These are phyloP conservation scores for Hymenoscyphus fraxineus DNA, from an alignment of 2,329 filamentous ascomycete genomes.

Conservation along the genomic window DNA sequence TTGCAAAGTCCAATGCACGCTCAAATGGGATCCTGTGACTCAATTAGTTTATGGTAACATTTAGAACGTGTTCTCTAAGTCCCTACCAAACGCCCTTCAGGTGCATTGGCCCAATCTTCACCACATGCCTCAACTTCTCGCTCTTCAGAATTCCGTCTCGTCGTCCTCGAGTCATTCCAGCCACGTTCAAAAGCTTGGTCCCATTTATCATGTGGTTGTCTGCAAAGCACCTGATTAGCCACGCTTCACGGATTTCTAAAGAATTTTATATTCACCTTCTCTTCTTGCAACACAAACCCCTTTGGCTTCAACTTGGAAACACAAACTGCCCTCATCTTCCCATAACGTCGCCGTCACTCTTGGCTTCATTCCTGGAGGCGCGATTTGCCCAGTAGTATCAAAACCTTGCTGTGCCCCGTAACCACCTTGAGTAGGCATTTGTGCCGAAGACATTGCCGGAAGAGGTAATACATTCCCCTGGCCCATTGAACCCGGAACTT, in stretches of 20 bases:
- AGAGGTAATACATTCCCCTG: slow-evolving; percentile 67
- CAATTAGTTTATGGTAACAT: slow-evolving; percentile 18
- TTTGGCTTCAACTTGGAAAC: slow-evolving; percentile 95
- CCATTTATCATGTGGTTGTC: slow-evolving; percentile 99
- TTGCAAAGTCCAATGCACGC: slow-evolving; percentile 94
- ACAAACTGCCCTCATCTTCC: slow-evolving; percentile 97
- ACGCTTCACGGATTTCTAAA: not conserved
- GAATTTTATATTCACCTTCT: slow-evolving; percentile 62
- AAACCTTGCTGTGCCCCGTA: slow-evolving; percentile 50
- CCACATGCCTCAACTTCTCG: slow-evolving; percentile 93
- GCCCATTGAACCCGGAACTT: slow-evolving; percentile 68
- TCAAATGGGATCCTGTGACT: slow-evolving; percentile 87
- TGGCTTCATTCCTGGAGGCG: slow-evolving; percentile 92
- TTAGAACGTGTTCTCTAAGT: not conserved
- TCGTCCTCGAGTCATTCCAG: slow-evolving; percentile 94
- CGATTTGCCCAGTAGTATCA: slow-evolving; percentile 88
- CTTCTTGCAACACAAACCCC: slow-evolving; percentile 92
- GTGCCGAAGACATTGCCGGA: slow-evolving; percentile 48
- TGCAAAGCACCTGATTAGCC: slow-evolving; percentile 36
- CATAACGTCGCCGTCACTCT: slow-evolving; percentile 93
- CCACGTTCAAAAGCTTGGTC: slow-evolving; percentile 93
- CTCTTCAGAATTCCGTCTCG: slow-evolving; percentile 96
- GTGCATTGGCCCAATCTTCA: slow-evolving; percentile 99
- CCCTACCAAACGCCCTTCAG: slow-evolving; percentile 93
- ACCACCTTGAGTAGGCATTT: slow-evolving; percentile 45